Conservation (phyloP, 176 grass and related monocot species). For the Chloris gayana region DNA sequence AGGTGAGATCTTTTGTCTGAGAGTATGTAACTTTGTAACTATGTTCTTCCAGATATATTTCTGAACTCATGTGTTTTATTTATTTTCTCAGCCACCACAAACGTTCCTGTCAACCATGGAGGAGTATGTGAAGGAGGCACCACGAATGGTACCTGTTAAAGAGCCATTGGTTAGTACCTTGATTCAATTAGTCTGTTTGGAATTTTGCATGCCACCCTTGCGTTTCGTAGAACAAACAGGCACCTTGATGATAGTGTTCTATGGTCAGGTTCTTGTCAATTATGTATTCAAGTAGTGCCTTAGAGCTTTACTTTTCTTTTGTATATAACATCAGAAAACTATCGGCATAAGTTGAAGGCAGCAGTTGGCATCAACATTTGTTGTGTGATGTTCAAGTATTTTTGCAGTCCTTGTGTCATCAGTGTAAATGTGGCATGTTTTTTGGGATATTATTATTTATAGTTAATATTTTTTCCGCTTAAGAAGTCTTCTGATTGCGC, state of each 20-base stretch:
- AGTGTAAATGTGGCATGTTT: not conserved
- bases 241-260: constrained; percentile 8
- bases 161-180: constrained; percentile 69
- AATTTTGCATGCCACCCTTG: constrained; percentile 14
- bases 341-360: constrained; percentile 9
- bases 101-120: constrained; percentile 95
- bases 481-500: constrained; percentile 1
- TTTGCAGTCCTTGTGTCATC: not conserved
- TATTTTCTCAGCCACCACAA: constrained; percentile 75
- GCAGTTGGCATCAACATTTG: constrained; percentile 12
- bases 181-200: not conserved
- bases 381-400: not conserved
- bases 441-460: constrained; percentile 2
- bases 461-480: not conserved
- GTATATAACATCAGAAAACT: not conserved
- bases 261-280: not conserved
- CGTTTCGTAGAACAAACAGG: not conserved
- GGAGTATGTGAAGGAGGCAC: constrained; percentile 93
- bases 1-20: constrained; percentile 46
- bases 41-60: constrained; percentile 28
- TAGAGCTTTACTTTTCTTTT: constrained; percentile 14
- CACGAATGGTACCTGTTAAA: constrained; percentile 72
- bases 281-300: not conserved
- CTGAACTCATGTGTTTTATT: constrained; percentile 29
- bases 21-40: constrained; percentile 7